Percentiles rank a stretch among this genome's conserved stretches.
Conservation (phyloP, 257 asterid genomes). For the Lavandula angustifolia region DNA sequence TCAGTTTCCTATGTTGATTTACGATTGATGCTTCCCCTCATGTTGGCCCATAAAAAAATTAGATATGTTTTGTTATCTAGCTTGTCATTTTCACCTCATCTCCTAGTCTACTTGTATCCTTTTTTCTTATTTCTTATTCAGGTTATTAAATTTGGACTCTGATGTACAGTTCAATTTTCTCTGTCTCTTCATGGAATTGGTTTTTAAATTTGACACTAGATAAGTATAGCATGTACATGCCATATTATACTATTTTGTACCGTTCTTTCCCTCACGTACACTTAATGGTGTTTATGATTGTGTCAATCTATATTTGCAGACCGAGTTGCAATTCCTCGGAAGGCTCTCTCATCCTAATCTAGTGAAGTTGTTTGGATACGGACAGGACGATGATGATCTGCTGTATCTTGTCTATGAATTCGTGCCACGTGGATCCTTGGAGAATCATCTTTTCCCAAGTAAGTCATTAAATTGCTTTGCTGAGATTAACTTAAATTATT, state of each 20-base stretch:
- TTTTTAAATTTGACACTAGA: no score
- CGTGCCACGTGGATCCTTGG: constrained; percentile 32
- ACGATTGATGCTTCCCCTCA: no score
- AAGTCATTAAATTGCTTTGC: constrained; percentile 27
- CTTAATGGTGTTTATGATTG: not conserved
- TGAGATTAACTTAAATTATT: not conserved
- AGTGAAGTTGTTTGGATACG: not conserved
- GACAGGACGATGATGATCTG: not conserved
- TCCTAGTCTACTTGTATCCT: not conserved
- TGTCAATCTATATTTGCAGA: constrained; percentile 29
- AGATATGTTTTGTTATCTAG: no score
- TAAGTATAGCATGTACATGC: no score
- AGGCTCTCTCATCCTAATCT: not conserved
- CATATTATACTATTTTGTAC: no score
- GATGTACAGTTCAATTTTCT: no score
- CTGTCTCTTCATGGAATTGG: no score
- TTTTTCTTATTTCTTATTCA: no score
- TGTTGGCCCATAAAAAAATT: no score
- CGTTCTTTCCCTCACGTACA: not conserved
- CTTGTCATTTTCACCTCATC: no score
- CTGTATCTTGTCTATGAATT: not conserved
- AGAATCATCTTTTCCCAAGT: constrained; percentile 95
- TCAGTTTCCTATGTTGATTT: not conserved
- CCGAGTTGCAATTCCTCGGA: not conserved
- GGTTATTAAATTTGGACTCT: no score